phyloP scores from a whole-genome alignment of 495 filamentous ascomycete genomes.

The Aspergillus panamensis region DNA sequence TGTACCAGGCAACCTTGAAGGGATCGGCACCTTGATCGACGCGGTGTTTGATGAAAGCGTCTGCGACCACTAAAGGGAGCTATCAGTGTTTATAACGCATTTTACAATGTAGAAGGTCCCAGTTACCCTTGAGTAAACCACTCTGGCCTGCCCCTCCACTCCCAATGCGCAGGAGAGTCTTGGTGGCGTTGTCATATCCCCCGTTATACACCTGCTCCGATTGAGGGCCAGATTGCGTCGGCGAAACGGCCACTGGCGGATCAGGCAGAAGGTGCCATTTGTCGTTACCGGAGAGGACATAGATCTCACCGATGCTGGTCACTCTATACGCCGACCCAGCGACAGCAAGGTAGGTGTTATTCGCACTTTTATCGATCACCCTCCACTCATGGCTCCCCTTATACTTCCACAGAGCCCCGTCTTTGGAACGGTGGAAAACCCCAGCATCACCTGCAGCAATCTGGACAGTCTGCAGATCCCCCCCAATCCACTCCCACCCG shows the following conservation, averaged over 20 bases:
- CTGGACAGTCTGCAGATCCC: background rate
- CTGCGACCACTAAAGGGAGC: conserved; percentile 30
- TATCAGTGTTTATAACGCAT: background rate
- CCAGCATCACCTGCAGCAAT: conserved; percentile 8
- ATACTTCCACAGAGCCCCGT: background rate
- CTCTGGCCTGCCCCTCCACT: conserved; percentile 12
- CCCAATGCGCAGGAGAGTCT: conserved; percentile 7
- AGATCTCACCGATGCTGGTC: conserved; percentile 5
- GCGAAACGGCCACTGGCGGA: background rate
- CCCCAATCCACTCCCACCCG: background rate
- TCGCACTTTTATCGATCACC: background rate
- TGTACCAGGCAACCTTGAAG: conserved; percentile 40
- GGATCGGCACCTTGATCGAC: conserved; percentile 26
- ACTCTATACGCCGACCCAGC: conserved; percentile 5
- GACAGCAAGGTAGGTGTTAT: conserved; percentile 4
- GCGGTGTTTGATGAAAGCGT: conserved; percentile 32
- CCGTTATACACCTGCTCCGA: conserved; percentile 3
- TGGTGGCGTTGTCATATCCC: background rate
- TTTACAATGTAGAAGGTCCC: background rate
- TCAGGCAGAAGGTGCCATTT: background rate
- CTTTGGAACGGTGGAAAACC: background rate
- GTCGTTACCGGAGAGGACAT: background rate
- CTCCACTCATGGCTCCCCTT: background rate
- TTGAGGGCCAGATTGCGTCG: background rate
- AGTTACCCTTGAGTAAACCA: conserved; percentile 6